Evolutionary conservation across 2,329 filamentous ascomycete species (phyloP).

Genomic region (Colletotrichum magnum): DNA sequence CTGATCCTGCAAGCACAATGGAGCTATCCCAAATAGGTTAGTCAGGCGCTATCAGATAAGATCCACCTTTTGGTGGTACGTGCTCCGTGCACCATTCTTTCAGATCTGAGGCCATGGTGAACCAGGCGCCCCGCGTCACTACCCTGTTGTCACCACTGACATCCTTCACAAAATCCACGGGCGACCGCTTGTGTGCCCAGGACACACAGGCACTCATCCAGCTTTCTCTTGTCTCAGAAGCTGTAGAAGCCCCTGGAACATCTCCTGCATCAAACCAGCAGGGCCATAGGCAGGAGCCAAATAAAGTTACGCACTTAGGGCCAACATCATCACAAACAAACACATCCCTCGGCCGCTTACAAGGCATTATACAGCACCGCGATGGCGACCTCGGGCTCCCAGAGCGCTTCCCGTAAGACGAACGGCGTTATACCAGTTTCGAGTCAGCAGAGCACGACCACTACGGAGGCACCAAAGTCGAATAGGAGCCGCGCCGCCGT

Average conservation of each 20-base stretch:
- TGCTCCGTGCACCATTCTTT: constrained; percentile 38
- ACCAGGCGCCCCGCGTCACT: constrained; percentile 32
- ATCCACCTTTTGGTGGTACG: constrained; percentile 6
- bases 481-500: constrained; percentile 65
- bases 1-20: not conserved
- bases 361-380: not conserved
- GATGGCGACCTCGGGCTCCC: constrained; percentile 37
- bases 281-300: constrained; percentile 14
- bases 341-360: constrained; percentile 2
- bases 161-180: constrained; percentile 1
- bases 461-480: constrained; percentile 52
- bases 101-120: constrained; percentile 29
- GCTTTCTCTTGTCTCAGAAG: not conserved
- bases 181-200: constrained; percentile 19
- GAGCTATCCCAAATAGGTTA: constrained; percentile 35
- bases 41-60: constrained; percentile 16
- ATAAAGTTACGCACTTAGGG: constrained; percentile 24
- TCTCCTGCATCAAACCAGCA: not conserved
- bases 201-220: constrained; percentile 1
- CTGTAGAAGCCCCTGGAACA: not conserved
- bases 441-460: constrained; percentile 56
- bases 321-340: not conserved
- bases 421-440: constrained; percentile 69
- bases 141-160: constrained; percentile 24
- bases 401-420: constrained; percentile 51